Evolutionary conservation across 345 rosid genomes (phyloP).

Genomic region (Barbarea vulgaris): DNA sequence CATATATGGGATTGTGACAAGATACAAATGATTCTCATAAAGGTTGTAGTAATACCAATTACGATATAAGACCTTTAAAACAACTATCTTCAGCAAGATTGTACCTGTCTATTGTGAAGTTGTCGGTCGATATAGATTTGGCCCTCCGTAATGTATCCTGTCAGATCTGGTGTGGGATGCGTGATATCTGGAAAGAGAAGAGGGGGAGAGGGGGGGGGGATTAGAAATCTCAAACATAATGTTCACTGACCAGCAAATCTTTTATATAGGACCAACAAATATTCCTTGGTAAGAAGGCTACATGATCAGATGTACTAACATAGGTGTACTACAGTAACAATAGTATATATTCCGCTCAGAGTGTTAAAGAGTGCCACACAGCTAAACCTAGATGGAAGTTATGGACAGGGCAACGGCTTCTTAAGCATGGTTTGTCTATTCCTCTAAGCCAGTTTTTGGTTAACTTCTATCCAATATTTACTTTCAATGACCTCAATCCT

Average conservation of each 20-base stretch:
- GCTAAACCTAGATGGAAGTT: constrained; percentile 15
- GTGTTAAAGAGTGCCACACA: constrained; percentile 11
- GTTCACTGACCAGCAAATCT: neutral
- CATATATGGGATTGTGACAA: neutral
- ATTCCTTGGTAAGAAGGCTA: neutral
- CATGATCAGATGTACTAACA: constrained; percentile 1
- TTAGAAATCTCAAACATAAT: neutral
- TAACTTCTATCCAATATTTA: constrained; percentile 9
- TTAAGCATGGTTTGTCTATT: neutral
- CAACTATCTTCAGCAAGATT: constrained; percentile 2
- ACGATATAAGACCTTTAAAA: constrained; percentile 11
- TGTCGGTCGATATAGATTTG: constrained; percentile 89
- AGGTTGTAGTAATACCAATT: neutral
- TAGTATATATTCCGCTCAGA: too few species aligned
- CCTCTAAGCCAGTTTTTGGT: constrained; percentile 10
- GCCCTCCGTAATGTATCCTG: constrained; percentile 95
- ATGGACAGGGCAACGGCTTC: neutral
- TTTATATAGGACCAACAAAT: constrained; percentile 10
- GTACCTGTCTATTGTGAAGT: constrained; percentile 84
- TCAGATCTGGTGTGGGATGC: constrained; percentile 94
- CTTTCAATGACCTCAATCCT: neutral
- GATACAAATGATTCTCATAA: neutral
- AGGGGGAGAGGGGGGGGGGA: neutral
- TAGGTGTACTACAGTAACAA: neutral
- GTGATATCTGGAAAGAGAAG: constrained; percentile 68